Evolutionary conservation across 2,329 filamentous ascomycete species (phyloP), one percentile per base, ranked within the genome.

Genomic region (Aureobasidium sp.): DNA sequence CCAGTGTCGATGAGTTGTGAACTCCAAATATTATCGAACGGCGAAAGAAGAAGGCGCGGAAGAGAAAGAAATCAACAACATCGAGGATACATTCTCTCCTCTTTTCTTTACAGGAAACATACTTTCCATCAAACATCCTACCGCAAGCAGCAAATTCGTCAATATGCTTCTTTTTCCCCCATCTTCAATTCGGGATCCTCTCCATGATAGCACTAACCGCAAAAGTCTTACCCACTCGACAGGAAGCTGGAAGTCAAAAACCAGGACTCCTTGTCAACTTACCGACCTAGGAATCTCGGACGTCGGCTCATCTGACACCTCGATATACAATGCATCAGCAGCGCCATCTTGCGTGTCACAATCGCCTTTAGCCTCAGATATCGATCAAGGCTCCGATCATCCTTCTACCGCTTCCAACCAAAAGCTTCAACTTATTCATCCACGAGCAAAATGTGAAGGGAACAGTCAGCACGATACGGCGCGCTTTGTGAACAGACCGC

Each of bases 401-500:
- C 6, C 34, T 12, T 30, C n/a, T 6, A 5, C n/a, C 22, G 24
- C 45, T 39, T 17, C 34, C 17, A 17, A 49, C 21, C 32, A 39
- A 7, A 11, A 30, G 24, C 12, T 19, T 10, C 34, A 30, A 17
- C n/a, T 34, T 8, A 7, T n/a, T 21, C 34, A 39, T 8, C 14
- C 16, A 39, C 12, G 45, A 39, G 45, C 45, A 14, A 49, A 49
- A 34, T 38, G 34, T 16, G 34, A 49, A 39, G 45, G 34, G 39
- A 16, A 8, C 24, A 25, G n/a, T 22, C 45, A 49, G 22, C 45
- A 49, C 30, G 45, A 53, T 22, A 35, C 38, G 40, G 39, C 57
- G 27, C 57, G 59, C 16, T 63, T 63, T 41, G 53, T 59, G 29
- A 62, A 66, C 49, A 51, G 59, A 29, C 59, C 60, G 30, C 64